Evolutionary conservation across 2,329 filamentous ascomycete genomes (phyloP).

Genomic region (Apiospora marii): DNA sequence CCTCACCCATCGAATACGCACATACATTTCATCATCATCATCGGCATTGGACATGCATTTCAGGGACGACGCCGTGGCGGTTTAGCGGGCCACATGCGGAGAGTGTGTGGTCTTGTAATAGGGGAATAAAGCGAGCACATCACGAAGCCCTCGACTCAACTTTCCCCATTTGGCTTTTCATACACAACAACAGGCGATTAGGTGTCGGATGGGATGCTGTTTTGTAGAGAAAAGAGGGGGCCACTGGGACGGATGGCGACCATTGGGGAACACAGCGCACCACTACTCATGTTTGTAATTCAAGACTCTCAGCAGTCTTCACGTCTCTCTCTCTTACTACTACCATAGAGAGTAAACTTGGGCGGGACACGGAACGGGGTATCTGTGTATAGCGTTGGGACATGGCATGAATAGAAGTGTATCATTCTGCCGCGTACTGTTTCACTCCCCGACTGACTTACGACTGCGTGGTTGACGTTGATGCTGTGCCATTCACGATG

Average conservation of each 20-base stretch:
- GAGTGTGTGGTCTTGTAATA: neutral
- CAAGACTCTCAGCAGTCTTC: neutral
- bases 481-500: neutral
- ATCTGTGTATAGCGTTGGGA: constrained; percentile 19
- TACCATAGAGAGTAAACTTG: constrained; percentile 8
- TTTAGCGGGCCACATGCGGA: neutral
- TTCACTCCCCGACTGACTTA: neutral
- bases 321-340: neutral
- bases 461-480: neutral
- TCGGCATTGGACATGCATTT: constrained; percentile 14
- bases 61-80: neutral
- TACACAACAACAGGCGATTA: constrained; percentile 6
- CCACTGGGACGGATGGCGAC: neutral
- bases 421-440: neutral
- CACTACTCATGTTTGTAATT: constrained; percentile 9
- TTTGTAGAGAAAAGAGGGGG: neutral
- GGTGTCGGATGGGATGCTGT: neutral
- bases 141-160: neutral
- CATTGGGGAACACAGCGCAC: neutral
- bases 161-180: constrained; percentile 3
- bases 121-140: neutral
- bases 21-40: constrained; percentile 15
- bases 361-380: neutral
- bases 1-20: neutral
- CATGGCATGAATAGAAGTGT: constrained; percentile 8